A percentile compares a stretch with the other conserved stretches of the same genome.
Conservation (phyloP, 2,329 filamentous ascomycete species). For the Diplodia corticola region DNA sequence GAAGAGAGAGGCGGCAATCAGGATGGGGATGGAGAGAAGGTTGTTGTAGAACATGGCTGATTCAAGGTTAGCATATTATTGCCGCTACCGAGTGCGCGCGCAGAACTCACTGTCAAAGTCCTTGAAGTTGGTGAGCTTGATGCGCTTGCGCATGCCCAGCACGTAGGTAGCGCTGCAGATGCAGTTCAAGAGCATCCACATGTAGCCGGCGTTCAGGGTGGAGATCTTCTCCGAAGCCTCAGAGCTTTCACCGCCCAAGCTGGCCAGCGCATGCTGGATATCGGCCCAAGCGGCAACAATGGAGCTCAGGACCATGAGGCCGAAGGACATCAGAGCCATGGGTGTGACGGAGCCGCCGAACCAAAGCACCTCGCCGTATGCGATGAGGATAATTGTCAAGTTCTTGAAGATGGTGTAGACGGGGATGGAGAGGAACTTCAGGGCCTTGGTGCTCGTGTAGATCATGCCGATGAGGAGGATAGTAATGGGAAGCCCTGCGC, state of each 20-base stretch:
- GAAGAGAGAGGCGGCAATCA: constrained; percentile 77
- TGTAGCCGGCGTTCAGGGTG: constrained; percentile 89
- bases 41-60: constrained; percentile 99
- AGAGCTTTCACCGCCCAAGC: constrained; percentile 52
- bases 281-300: constrained; percentile 96
- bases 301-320: constrained; percentile 93
- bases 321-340: constrained; percentile 88
- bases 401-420: constrained; percentile 99
- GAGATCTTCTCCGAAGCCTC: constrained; percentile 76
- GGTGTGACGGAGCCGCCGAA: constrained; percentile 90
- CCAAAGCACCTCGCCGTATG: constrained; percentile 97
- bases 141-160: constrained; percentile 93
- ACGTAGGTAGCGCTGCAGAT: constrained; percentile 90
- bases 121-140: constrained; percentile 99
- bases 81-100: background rate
- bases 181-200: constrained; percentile 98
- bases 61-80: constrained; percentile 22
- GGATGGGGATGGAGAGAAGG: constrained; percentile 89
- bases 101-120: constrained; percentile 95
- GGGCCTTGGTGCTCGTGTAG: constrained; percentile 93
- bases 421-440: constrained; percentile 94
- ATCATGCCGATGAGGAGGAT: constrained; percentile 98
- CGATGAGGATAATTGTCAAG: constrained; percentile 96
- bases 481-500: constrained; percentile 89
- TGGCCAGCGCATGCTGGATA: constrained; percentile 79